Conservation (phyloP, 2,329 filamentous ascomycete species). For the Pseudogymnoascus sp. region DNA sequence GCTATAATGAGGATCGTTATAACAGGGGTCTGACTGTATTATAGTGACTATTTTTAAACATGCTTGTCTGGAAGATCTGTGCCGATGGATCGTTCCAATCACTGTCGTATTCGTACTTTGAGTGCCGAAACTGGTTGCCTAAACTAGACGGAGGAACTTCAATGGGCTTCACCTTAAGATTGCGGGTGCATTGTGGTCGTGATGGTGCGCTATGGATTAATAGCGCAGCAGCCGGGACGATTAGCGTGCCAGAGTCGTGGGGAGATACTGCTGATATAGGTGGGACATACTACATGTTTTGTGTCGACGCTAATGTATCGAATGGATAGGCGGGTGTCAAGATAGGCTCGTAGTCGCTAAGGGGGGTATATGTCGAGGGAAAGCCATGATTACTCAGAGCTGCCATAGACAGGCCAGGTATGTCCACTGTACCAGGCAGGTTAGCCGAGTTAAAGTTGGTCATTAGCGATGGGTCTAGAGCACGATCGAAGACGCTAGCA, state of each 20-base stretch:
- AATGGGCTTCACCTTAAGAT: not conserved
- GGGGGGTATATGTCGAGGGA: slow-evolving; percentile 3
- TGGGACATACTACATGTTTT: not conserved
- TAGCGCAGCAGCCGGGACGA: slow-evolving; percentile 22
- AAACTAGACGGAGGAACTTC: not conserved
- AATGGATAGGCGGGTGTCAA: not conserved
- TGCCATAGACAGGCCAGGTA: slow-evolving; percentile 24
- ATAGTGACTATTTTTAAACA: slow-evolving; percentile 59
- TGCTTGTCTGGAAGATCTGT: slow-evolving; percentile 37
- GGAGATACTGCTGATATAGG: not conserved
- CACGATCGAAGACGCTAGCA: too few species aligned
- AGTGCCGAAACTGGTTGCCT: slow-evolving; percentile 24
- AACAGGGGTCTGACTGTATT: too few species aligned
- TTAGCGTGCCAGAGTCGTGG: not conserved
- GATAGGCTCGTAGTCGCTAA: not conserved
- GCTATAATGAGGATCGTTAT: too few species aligned
- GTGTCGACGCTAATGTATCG: not conserved
- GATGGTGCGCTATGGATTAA: slow-evolving; percentile 21
- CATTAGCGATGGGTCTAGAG: too few species aligned
- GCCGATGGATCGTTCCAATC: slow-evolving; percentile 21
- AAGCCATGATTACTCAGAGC: slow-evolving; percentile 20
- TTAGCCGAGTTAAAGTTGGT: too few species aligned
- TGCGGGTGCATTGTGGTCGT: not conserved
- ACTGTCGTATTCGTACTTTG: slow-evolving; percentile 19
- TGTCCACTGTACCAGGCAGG: slow-evolving; percentile 18